Evolutionary conservation across 306 rosid genomes (phyloP).

Genomic region (Cucumis melo): DNA sequence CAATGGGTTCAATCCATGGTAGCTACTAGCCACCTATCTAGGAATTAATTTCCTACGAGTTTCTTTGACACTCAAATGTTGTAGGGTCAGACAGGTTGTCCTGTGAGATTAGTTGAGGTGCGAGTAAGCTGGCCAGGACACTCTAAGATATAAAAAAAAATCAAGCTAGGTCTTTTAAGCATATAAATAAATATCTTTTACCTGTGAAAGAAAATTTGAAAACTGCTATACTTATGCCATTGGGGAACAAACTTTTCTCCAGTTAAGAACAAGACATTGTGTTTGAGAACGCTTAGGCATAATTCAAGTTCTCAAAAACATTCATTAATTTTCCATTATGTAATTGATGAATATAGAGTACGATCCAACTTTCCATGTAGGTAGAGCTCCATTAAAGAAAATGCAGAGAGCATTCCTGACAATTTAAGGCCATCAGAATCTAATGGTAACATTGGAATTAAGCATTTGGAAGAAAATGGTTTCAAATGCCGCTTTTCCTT

Average conservation of each 20-base stretch:
- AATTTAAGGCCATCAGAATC: not conserved
- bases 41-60: no score
- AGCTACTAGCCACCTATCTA: no score
- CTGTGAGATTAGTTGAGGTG: no score
- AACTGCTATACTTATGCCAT: not conserved
- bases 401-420: not conserved
- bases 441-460: not conserved
- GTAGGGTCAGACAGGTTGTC: no score
- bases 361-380: not conserved
- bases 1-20: no score
- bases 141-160: no score
- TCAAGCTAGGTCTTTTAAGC: no score
- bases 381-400: not conserved
- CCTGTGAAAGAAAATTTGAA: not conserved
- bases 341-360: not conserved
- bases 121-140: no score
- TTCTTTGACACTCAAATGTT: no score
- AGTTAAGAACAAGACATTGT: not conserved
- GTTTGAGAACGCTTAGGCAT: not conserved
- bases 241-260: not conserved
- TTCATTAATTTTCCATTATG: not conserved
- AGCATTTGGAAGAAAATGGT: not conserved
- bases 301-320: not conserved
- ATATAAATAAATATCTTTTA: not conserved
- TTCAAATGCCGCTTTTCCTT: not conserved